These are phyloP conservation scores for Cladosporium sp. DNA, from an alignment of 2,329 filamentous ascomycete species.

Conservation along the genomic window DNA sequence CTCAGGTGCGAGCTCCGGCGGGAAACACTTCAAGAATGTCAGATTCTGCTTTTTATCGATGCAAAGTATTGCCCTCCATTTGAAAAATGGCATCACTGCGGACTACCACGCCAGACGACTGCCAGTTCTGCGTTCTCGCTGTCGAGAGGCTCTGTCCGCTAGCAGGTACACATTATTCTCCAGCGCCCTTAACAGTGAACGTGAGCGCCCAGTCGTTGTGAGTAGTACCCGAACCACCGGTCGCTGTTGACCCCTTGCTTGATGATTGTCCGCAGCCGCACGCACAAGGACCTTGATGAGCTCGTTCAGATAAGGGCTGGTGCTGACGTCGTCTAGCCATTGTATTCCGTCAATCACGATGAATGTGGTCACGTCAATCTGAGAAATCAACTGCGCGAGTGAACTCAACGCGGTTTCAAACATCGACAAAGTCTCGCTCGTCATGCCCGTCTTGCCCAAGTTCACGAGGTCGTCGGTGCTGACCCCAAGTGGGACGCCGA, in stretches of 20 bases:
- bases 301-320: neutral
- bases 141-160: neutral
- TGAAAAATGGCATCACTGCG: too few species aligned
- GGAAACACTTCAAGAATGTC: too few species aligned
- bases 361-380: slow-evolving; percentile 3
- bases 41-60: too few species aligned
- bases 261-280: neutral
- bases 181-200: neutral
- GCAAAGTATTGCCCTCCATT: too few species aligned
- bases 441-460: neutral
- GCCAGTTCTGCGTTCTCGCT: neutral
- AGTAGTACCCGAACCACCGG: slow-evolving; percentile 13
- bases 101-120: neutral
- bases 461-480: neutral
- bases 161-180: slow-evolving; percentile 3
- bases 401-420: neutral
- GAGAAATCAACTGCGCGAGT: neutral
- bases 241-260: neutral
- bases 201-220: slow-evolving; percentile 15
- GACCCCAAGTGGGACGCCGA: slow-evolving; percentile 2
- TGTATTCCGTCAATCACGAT: slow-evolving; percentile 16
- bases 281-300: slow-evolving; percentile 2
- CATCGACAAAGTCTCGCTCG: neutral
- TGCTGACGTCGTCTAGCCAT: slow-evolving; percentile 16
- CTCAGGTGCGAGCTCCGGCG: too few species aligned